A percentile compares a stretch with the other conserved stretches of the same genome.
These are phyloP conservation scores for apple (Malus domestica) DNA, from an alignment of 306 rosid species.

Conservation along the genomic window DNA sequence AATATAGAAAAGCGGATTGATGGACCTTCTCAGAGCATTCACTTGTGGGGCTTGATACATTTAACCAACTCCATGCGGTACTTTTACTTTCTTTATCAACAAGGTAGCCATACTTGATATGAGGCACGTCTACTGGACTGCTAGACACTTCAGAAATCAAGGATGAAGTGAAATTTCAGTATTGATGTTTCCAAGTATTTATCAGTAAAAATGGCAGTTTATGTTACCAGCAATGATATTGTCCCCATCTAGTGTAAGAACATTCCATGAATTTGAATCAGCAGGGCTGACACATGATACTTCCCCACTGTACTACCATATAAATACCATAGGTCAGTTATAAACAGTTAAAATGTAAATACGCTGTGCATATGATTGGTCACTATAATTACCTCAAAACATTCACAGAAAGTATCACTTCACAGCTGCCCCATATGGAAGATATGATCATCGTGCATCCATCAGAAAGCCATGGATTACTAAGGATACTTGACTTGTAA, in stretches of 20 bases:
- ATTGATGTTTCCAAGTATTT: background rate
- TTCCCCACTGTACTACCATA: constrained; percentile 53
- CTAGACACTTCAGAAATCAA: constrained; percentile 61
- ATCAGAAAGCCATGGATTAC: constrained; percentile 77
- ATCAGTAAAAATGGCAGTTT: constrained; percentile 20
- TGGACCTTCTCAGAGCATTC: constrained; percentile 73
- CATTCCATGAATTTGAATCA: constrained; percentile 70
- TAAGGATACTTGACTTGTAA: constrained; percentile 40
- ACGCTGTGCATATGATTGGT: constrained; percentile 12
- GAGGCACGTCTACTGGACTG: constrained; percentile 82
- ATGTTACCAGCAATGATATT: constrained; percentile 78
- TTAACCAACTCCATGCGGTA: constrained; percentile 67
- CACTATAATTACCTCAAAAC: constrained; percentile 46
- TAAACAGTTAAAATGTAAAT: background rate
- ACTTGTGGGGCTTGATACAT: constrained; percentile 47
- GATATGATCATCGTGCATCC: constrained; percentile 61
- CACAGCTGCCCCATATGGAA: constrained; percentile 64
- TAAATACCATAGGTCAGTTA: constrained; percentile 11
- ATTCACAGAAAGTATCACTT: constrained; percentile 70
- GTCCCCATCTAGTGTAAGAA: constrained; percentile 70
- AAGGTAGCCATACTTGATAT: constrained; percentile 64
- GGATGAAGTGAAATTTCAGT: constrained; percentile 6
- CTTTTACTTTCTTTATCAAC: constrained; percentile 41
- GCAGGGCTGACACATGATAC: constrained; percentile 55
- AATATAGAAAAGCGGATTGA: constrained; percentile 17